Base-by-base conservation (phyloP, 2,329 filamentous ascomycete genomes). In the Penicillium sp. region DNA sequence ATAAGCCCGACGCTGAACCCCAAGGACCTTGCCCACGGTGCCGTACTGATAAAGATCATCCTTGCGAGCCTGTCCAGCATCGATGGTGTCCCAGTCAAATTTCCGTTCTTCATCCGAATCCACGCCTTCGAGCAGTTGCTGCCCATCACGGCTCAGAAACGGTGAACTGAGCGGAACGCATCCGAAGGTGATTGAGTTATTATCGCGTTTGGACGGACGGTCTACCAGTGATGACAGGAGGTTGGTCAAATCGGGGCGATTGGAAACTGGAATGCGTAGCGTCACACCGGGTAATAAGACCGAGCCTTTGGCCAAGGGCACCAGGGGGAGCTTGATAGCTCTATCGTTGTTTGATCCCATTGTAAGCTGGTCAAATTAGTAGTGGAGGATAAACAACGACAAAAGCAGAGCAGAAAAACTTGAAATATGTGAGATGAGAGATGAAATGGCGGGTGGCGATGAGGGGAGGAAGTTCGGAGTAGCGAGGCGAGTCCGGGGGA, bases 241-340 rank as follows among this genome's bases (percentile, higher is more conserved):
- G 34, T 90, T 85, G 36, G 87, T 83, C 50, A 96, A 83, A 65
- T 96, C 92, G 50, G 86, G 80, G 35, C 90, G 85, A 63, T 82
- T 81, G 27, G 82, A 79, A 35, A 95, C 82, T 37, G 86, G 80
- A 49, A 96, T 84, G 52, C 89, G 84, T 53, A 94, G 77, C 34
- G 89, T 80, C 39, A 89, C 80, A 45, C 88, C 87, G 3, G 92
- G 92, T 7, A 95, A 77, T 27, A 96, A 79, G 50, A 95, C 84
- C 45, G 80, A 77, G 49, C 83, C 84, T 57, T 82, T 80, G 36
- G 86, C 79, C 29, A 96, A 77, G 25, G 88, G 85, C 51, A 96
- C 83, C 54, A 96, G 69, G 30, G 90, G 85, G 22, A 95, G 53
- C 50, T 65, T 69, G 37, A 59, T 63, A 20, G 59, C 60, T 48